Evolutionary conservation across 768 basidiomycete genomes (phyloP), one percentile per base, ranked within the genome.

Genomic region (Leccinum variicolor): DNA sequence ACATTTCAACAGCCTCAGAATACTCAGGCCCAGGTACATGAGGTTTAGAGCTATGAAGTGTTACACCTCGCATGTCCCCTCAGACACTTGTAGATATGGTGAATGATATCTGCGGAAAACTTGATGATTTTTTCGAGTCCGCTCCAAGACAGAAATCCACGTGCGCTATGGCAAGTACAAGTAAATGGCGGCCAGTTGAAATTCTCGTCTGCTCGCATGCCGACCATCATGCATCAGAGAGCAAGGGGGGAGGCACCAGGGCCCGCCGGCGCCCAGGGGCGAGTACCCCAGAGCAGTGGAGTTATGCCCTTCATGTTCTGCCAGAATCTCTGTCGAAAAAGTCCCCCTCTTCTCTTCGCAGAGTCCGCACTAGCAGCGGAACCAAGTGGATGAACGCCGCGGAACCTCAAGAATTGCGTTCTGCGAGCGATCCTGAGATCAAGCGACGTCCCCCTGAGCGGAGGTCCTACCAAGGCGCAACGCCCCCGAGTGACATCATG

Each of bases 401-500:
- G 4, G 46, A 15, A 46, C 7, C 23, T 15, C 14, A 1, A 25
- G 23, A 25, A 46, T 25, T 46, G 8, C 26, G 23, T 50, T 29
- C 31, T 31, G 0, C 9, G 17, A 19, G 29, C 41, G 28, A 31
- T 21, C 17, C 29, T 31, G 13, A 17, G 47, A 45, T 36, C 26
- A 14, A 26, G 15, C 10, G 21, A 19, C 26, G 36, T 33, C 33
- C 19, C 34, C 43, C 19, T 17, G 10, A 41, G n/a, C 33, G 51
- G 21, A 50, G 11, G 29, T 55, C 46, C 36, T 17, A 23, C 19
- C 26, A 39, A 10, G 10, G 15, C 19, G 15, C 28, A 34, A 61
- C 46, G 72, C 67, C 26, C 60, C 70, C 53, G 61, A 80, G 1
- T 29, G 26, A 19, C 41, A 11, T 28, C 5, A 28, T 26, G 6